Evolutionary conservation across 2,329 filamentous ascomycete species (phyloP), one percentile per base, ranked within the genome.

Genomic region (Aureobasidium zeae): DNA sequence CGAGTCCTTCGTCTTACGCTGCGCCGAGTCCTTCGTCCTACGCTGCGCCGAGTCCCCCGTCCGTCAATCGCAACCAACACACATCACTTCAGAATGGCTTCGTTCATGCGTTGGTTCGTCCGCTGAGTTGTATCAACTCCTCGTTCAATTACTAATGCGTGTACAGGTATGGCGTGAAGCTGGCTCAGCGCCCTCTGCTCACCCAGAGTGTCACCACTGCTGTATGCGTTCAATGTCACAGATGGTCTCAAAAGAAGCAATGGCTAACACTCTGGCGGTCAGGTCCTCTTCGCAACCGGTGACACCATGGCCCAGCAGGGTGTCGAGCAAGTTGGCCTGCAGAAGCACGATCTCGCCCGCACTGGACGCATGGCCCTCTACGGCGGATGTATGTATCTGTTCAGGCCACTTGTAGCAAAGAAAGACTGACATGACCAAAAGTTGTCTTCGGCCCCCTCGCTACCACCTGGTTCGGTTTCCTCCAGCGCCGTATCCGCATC

Each of bases 121-220:
- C 17, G 16, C 12, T 30, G 6, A 8, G 16, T 15, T 24, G 12
- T 1, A 5, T 12, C 12, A 20, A 21, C 20, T 28, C 28, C 29
- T 33, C 20, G 11, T 20, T 13, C 10, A 8, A 26, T 20, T 9
- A 30, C 39, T 43, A 25, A 43, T 15, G 20, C 13, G 8, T 10
- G 21, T 16, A 46, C 54, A 79, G 88, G 87, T 96, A 96, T 70
- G 86, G 93, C 67, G 72, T 77, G 59, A 83, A 78, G 64, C 73
- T 95, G 61, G 81, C 83, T 55, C 76, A 79, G 57, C 77, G 84
- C 59, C 89, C 89, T 48, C 71, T 96, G 55, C 77, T 95, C 57
- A 96, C 89, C 9, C 86, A 94, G 71, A 85, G 82, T 61, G 69
- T 94, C 55, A 94, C 87, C 45, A 95, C 89, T 28, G 83, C 86